phyloP scores from a whole-genome alignment of 441 rosid genomes.

The Manihot esculenta region DNA sequence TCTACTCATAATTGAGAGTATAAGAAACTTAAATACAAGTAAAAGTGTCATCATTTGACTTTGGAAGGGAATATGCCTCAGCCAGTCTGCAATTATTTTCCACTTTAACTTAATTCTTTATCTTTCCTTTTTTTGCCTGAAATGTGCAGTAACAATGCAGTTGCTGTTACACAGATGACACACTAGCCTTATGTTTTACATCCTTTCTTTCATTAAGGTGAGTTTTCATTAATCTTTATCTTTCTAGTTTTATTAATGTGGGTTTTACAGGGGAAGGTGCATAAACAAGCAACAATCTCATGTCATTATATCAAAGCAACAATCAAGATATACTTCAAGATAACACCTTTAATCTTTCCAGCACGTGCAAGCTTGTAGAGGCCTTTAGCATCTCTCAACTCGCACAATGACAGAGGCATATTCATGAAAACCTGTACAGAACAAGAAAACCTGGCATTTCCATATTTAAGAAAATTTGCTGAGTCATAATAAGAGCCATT shows the following conservation, averaged over 20 bases:
- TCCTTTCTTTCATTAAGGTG: not conserved
- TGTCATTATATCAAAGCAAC: not conserved
- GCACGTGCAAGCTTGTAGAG: constrained; percentile 89
- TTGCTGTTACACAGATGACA: not conserved
- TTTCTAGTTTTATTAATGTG: not conserved
- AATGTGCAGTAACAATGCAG: not conserved
- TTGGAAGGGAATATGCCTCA: not conserved
- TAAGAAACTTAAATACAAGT: not conserved
- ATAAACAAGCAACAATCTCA: not conserved
- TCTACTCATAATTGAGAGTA: not conserved
- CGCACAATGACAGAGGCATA: constrained; percentile 76
- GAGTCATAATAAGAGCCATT: constrained; percentile 14
- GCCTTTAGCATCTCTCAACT: constrained; percentile 84
- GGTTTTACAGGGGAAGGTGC: not conserved
- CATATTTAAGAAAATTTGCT: constrained; percentile 2
- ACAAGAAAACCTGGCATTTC: constrained; percentile 12
- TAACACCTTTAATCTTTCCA: constrained; percentile 81
- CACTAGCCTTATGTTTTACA: not conserved
- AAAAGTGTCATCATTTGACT: not conserved
- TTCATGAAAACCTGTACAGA: constrained; percentile 73
- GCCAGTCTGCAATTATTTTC: constrained; percentile 6
- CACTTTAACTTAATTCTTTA: not conserved
- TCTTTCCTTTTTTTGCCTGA: not conserved
- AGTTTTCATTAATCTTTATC: too few species aligned
- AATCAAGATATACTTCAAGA: not conserved